Conservation (phyloP, 345 rosid species). For the Arabidopsis arenosa region DNA sequence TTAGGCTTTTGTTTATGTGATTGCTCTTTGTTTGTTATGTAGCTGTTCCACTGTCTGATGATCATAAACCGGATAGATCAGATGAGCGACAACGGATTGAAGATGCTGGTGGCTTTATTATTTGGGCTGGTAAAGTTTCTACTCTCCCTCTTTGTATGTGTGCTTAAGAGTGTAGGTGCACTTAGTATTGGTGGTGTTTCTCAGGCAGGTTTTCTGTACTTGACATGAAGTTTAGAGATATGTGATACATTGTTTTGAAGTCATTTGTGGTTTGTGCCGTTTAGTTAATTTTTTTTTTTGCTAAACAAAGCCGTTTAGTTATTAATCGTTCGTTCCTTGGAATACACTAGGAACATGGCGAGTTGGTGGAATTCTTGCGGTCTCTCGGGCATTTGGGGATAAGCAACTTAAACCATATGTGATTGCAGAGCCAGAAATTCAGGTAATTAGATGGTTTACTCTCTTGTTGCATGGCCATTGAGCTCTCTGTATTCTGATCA, state of each 20-base stretch:
- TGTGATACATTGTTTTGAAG: neutral
- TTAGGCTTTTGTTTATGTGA: neutral
- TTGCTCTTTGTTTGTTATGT: conserved; percentile 27
- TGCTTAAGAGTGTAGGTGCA: conserved; percentile 4
- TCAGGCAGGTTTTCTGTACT: neutral
- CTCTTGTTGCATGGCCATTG: neutral
- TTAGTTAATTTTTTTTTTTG: neutral
- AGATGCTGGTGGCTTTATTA: conserved; percentile 97
- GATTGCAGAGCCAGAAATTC: conserved; percentile 98
- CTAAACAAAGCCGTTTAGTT: neutral
- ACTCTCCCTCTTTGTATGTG: neutral
- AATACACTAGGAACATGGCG: conserved; percentile 89
- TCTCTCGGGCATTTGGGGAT: conserved; percentile 99
- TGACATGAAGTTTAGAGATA: neutral
- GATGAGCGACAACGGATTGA: conserved; percentile 97
- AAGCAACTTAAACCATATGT: conserved; percentile 94
- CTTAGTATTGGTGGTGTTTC: neutral
- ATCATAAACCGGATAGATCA: conserved; percentile 94
- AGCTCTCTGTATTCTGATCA: neutral
- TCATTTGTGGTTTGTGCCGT: neutral
- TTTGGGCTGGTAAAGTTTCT: conserved; percentile 83
- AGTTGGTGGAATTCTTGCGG: conserved; percentile 99
- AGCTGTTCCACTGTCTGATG: conserved; percentile 95
- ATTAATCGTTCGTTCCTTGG: neutral
- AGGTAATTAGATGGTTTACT: conserved; percentile 51